phyloP scores from a whole-genome alignment of 495 filamentous ascomycete genomes.

The Hyaloscypha variabilis region DNA sequence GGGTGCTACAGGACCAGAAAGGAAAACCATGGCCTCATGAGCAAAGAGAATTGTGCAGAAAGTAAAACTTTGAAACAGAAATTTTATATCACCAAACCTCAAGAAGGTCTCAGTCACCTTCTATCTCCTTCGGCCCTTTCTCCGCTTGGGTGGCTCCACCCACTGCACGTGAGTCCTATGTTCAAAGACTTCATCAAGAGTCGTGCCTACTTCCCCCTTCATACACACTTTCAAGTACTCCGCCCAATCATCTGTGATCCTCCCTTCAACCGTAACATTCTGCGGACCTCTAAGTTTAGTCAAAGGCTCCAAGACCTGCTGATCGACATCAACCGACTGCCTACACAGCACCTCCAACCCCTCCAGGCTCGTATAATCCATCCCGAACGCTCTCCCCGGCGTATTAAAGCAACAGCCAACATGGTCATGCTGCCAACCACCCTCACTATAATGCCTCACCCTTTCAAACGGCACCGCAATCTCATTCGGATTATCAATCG shows the following conservation, averaged over 20 bases:
- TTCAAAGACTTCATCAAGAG: not conserved
- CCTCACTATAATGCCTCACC: slow-evolving; percentile 11
- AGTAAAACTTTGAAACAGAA: no score
- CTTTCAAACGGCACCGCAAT: not conserved
- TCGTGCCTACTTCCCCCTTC: not conserved
- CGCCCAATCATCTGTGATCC: slow-evolving; percentile 10
- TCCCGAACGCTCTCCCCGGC: not conserved
- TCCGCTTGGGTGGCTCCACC: not conserved
- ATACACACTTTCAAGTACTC: slow-evolving; percentile 6
- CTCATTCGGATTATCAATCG: slow-evolving; percentile 8
- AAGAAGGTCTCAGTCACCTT: no score
- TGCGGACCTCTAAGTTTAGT: slow-evolving; percentile 1
- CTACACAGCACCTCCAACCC: slow-evolving; percentile 12
- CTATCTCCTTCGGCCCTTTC: not conserved
- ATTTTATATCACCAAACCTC: no score
- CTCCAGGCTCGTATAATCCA: not conserved
- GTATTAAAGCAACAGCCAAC: slow-evolving; percentile 1
- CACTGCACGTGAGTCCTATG: not conserved
- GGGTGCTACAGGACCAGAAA: no score
- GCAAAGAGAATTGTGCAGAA: no score
- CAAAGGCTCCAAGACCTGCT: slow-evolving; percentile 15
- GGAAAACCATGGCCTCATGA: no score
- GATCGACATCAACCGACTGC: slow-evolving; percentile 16
- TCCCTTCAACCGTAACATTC: slow-evolving; percentile 5
- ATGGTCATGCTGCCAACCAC: not conserved